Evolutionary conservation across 2,329 filamentous ascomycete genomes (phyloP).

Genomic region (Verticillium isaacii): DNA sequence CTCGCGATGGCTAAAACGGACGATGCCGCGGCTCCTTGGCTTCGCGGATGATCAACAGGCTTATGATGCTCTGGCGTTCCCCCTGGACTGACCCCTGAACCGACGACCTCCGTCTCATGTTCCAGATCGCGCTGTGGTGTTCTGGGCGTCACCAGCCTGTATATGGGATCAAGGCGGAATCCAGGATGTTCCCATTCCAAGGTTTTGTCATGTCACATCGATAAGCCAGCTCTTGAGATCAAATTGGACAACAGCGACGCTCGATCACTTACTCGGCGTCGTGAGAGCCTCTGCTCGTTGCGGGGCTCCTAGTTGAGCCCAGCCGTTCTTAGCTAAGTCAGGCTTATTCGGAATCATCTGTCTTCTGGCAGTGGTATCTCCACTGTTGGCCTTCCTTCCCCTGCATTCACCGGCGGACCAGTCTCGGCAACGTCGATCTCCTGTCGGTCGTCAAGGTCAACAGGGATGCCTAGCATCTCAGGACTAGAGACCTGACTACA

Average conservation of each 20-base stretch:
- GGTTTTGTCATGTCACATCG: not conserved
- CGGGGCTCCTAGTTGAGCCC: not conserved
- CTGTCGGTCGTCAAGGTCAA: not conserved
- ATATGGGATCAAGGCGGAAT: not conserved
- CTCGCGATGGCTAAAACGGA: not conserved
- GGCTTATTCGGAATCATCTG: not conserved
- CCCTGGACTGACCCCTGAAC: not conserved
- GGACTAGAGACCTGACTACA: not conserved
- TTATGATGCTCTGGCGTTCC: not conserved
- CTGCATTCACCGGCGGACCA: not conserved
- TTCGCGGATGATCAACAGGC: not conserved
- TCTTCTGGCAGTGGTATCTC: not conserved
- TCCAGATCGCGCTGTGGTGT: not conserved
- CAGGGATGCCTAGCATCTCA: not conserved
- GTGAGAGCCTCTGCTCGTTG: not conserved
- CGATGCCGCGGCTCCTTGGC: not conserved
- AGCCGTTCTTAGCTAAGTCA: not conserved
- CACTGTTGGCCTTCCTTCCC: not conserved
- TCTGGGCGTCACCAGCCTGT: not conserved
- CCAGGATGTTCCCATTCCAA: not conserved
- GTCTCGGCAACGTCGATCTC: slow-evolving; percentile 1
- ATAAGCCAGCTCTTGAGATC: not conserved
- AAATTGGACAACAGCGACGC: too few relatives aligned
- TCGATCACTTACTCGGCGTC: not conserved
- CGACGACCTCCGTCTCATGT: not conserved